Evolutionary conservation across 2,329 filamentous ascomycete species (phyloP), one percentile per base, ranked within the genome.

Genomic region (Xylariaceae sp.): DNA sequence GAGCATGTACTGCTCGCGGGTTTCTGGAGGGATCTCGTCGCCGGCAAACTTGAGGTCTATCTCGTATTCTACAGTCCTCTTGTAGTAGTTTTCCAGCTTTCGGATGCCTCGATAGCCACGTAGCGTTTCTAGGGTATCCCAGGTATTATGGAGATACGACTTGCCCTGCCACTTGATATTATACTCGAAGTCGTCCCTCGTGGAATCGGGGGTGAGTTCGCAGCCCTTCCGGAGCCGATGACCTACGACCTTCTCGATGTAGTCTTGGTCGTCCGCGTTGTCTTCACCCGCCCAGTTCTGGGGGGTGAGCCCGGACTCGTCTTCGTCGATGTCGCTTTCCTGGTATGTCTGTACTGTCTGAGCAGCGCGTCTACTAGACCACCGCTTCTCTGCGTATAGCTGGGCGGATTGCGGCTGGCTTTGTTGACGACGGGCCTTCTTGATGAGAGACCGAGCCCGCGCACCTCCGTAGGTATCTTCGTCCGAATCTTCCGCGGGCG

Each of bases 161-260:
- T 88, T 87, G 50, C 83, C 87, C 63, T 96, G 87, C 92, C 94
- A 98, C 68, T 98, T 98, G 64, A 98, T 88, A 63, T 83, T 77
- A 53, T 73, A 98, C 56, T 97, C 88, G 53, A 92, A 96, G 57
- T 96, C 86, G 37, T 88, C 78, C 51, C 74, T 72, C 16, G 64
- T 70, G 2, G 72, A 60, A 33, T 86, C 81, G 39, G 69, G 68
- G 11, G 71, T 64, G 41, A 78, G 61, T 46, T 76, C 77, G 32
- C 75, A 65, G 12, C 74, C 86, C 23, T 87, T 83, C 59, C 81
- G 85, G 26, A 86, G 68, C 34, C 85, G 81, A 62, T 97, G 89
- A 49, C 94, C 86, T 38, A 98, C 77, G 36, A 98, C 84, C 48
- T 86, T 81, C 59, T 98, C 92, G 50, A 98, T 88, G 52, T 88